Conservation (phyloP, 768 basidiomycete species). For the Cyclocybe aegerita region DNA sequence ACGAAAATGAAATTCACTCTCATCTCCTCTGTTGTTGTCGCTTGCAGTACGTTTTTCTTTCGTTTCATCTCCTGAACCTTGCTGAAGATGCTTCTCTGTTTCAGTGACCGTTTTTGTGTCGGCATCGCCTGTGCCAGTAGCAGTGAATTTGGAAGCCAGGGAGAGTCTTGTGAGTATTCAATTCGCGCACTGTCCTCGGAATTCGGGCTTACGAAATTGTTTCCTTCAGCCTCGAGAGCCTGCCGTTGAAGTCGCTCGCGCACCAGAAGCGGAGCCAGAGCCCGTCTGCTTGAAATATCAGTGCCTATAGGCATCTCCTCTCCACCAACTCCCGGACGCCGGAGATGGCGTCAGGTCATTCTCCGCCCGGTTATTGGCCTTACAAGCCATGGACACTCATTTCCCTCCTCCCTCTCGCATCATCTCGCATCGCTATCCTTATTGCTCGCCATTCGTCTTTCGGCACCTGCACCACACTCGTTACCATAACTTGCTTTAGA, state of each 20-base stretch:
- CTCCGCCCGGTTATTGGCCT: background rate
- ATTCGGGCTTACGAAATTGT: background rate
- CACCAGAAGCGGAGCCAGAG: constrained; percentile 7
- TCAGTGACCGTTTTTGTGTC: constrained; percentile 16
- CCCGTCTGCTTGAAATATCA: constrained; percentile 11
- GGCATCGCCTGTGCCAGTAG: constrained; percentile 13
- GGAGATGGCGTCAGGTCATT: background rate
- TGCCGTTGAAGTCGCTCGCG: constrained; percentile 8
- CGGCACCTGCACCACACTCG: background rate
- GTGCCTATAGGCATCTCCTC: constrained; percentile 4
- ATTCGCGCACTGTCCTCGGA: background rate
- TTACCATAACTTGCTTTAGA: background rate
- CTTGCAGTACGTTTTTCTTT: constrained; percentile 13
- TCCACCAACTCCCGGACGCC: background rate
- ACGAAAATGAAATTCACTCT: constrained; percentile 18
- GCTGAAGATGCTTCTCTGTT: background rate
- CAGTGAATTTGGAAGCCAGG: constrained; percentile 8
- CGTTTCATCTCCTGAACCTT: background rate
- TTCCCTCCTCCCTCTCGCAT: background rate
- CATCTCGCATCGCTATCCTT: background rate
- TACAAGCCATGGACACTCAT: background rate
- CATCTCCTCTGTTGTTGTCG: constrained; percentile 12
- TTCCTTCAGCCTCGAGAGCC: constrained; percentile 9
- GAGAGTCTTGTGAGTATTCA: constrained; percentile 7
- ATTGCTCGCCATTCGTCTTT: background rate